Evolutionary conservation across 148 eudicot genomes (phyloP).

Genomic region (Rhododendron kiyosumense): DNA sequence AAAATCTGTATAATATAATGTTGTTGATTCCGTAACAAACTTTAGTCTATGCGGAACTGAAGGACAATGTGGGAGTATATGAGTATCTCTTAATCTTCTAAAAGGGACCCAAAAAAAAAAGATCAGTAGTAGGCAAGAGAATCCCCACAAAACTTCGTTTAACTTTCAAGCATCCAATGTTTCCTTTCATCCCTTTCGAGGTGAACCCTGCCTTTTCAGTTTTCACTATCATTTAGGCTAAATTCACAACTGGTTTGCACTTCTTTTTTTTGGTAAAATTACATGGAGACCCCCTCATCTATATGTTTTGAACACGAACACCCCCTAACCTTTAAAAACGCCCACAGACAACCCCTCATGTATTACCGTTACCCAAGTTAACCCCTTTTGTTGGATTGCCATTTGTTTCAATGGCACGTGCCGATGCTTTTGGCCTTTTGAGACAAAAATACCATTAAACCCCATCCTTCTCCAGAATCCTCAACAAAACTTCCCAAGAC

Average conservation of each 20-base stretch:
- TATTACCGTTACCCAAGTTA: too few relatives aligned
- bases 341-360: too few relatives aligned
- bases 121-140: constrained; percentile 35
- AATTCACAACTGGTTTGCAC: neutral
- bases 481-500: too few relatives aligned
- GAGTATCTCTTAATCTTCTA: constrained; percentile 30
- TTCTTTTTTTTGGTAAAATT: too few relatives aligned
- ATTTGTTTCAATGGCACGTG: too few relatives aligned
- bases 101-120: neutral
- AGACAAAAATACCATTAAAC: too few relatives aligned
- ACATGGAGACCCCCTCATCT: too few relatives aligned
- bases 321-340: too few relatives aligned
- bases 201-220: constrained; percentile 13
- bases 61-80: constrained; percentile 54
- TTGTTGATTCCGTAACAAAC: constrained; percentile 66
- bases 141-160: constrained; percentile 50
- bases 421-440: too few relatives aligned
- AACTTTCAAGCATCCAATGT: constrained; percentile 69
- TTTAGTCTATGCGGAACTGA: constrained; percentile 36
- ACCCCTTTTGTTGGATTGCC: too few relatives aligned
- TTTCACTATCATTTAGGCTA: neutral
- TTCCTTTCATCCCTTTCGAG: constrained; percentile 64
- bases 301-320: too few relatives aligned
- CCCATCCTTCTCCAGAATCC: too few relatives aligned
- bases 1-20: constrained; percentile 11